A percentile compares a stretch with the other conserved stretches of the same genome.
These are phyloP conservation scores for Cyberlindnera bimundalis DNA, from an alignment of 805 yeast genomes.

Conservation along the genomic window DNA sequence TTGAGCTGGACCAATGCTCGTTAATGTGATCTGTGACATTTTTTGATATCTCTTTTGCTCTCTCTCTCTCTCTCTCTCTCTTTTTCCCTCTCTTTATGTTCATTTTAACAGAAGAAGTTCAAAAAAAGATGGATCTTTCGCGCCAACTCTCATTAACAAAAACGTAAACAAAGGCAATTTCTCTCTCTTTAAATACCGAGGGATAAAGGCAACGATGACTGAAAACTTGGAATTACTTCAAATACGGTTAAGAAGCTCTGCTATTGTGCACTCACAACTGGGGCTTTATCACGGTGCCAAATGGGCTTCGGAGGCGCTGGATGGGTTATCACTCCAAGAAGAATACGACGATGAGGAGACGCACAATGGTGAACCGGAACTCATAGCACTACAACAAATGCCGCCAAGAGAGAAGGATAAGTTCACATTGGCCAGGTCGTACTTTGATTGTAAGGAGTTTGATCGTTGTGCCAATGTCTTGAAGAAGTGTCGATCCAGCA, in stretches of 20 bases:
- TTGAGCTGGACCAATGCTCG: too few species aligned
- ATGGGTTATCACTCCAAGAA: constrained; percentile 43
- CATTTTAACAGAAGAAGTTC: too few species aligned
- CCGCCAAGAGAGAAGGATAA: constrained; percentile 37
- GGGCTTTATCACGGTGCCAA: constrained; percentile 69
- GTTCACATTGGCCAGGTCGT: constrained; percentile 61
- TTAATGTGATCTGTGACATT: neutral
- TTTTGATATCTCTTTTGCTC: neutral
- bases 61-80: too few species aligned
- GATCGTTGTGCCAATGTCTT: constrained; percentile 68
- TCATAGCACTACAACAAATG: constrained; percentile 1
- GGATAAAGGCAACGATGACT: neutral
- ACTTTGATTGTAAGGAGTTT: constrained; percentile 82
- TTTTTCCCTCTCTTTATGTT: too few species aligned
- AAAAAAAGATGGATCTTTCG: too few species aligned
- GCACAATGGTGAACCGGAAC: constrained; percentile 1
- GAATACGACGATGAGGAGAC: constrained; percentile 26
- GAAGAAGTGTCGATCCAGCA: constrained; percentile 46
- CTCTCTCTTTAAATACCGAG: too few species aligned
- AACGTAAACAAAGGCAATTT: too few species aligned
- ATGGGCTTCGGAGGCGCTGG: constrained; percentile 81
- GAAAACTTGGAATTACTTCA: constrained; percentile 3
- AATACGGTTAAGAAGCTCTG: constrained; percentile 34
- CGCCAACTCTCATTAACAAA: neutral
- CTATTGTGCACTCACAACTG: constrained; percentile 46